A percentile compares a stretch with the other conserved stretches of the same genome.
Evolutionary conservation across 495 filamentous ascomycete genomes (phyloP).

Genomic region (Aspergillus baeticus): DNA sequence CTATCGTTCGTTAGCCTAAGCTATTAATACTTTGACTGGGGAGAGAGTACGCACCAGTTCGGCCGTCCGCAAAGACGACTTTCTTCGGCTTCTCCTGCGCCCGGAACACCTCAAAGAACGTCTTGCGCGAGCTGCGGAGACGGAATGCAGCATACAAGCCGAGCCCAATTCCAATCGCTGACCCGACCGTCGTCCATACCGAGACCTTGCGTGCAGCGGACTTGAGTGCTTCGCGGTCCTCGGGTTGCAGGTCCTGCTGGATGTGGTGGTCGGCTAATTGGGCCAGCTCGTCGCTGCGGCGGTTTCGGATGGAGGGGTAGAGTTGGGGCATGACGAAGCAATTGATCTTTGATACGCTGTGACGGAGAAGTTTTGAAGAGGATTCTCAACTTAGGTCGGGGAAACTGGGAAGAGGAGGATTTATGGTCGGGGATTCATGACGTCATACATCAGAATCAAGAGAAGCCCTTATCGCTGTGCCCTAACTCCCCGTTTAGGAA

Average conservation of each 20-base stretch:
- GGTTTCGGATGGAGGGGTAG: constrained; percentile 55
- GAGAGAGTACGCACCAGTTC: constrained; percentile 41
- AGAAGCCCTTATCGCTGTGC: neutral
- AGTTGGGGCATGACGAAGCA: constrained; percentile 40
- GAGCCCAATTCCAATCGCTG: constrained; percentile 57
- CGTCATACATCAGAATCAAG: neutral
- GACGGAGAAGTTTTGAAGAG: neutral
- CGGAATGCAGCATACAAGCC: constrained; percentile 58
- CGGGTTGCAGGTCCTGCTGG: constrained; percentile 56
- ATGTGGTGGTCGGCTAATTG: constrained; percentile 62
- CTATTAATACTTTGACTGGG: neutral
- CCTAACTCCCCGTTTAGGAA: neutral
- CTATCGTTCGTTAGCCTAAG: constrained; percentile 29
- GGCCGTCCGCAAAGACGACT: constrained; percentile 60
- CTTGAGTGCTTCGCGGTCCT: constrained; percentile 58
- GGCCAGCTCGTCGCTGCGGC: constrained; percentile 51
- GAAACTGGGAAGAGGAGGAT: neutral
- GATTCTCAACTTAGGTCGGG: neutral
- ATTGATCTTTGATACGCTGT: neutral
- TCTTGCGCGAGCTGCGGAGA: constrained; percentile 50
- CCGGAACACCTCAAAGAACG: constrained; percentile 59
- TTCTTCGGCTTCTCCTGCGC: constrained; percentile 57
- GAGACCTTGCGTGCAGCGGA: constrained; percentile 52
- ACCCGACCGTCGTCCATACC: constrained; percentile 55
- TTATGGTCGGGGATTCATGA: neutral